Percentiles rank a stretch among this genome's conserved stretches.
These are phyloP conservation scores for Ustilago cynodontis DNA, from an alignment of 1,284 basidiomycete species.

Conservation along the genomic window DNA sequence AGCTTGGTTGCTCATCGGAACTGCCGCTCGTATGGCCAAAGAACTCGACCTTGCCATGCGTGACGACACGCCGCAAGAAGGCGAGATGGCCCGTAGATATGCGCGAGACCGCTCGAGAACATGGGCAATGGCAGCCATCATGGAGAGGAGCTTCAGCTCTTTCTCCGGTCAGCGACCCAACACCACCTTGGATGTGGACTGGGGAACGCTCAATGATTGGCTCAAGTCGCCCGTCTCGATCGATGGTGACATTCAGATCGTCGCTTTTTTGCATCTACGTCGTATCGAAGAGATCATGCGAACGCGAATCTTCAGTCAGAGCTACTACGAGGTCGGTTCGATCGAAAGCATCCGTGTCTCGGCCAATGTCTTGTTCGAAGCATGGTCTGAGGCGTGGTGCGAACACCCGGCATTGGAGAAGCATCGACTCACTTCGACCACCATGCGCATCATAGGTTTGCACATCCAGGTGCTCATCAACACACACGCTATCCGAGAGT, in stretches of 20 bases:
- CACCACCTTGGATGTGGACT: slow-evolving; percentile 49
- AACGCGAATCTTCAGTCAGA: slow-evolving; percentile 51
- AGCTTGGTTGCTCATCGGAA: slow-evolving; percentile 50
- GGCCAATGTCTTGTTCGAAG: slow-evolving; percentile 45
- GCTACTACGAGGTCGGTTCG: slow-evolving; percentile 52
- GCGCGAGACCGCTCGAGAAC: slow-evolving; percentile 49
- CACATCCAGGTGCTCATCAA: slow-evolving; percentile 53
- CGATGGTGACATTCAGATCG: slow-evolving; percentile 46
- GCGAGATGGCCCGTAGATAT: slow-evolving; percentile 40
- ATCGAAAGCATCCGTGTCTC: slow-evolving; percentile 54
- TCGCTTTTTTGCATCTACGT: slow-evolving; percentile 45
- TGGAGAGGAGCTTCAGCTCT: slow-evolving; percentile 52
- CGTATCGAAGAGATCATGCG: slow-evolving; percentile 53
- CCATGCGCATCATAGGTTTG: slow-evolving; percentile 50
- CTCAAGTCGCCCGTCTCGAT: slow-evolving; percentile 47
- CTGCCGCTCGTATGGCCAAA: slow-evolving; percentile 50
- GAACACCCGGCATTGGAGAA: slow-evolving; percentile 44
- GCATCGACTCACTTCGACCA: slow-evolving; percentile 43
- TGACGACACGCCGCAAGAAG: slow-evolving; percentile 37
- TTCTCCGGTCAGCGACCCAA: slow-evolving; percentile 52
- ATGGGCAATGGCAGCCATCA: slow-evolving; percentile 51
- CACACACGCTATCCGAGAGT: slow-evolving; percentile 51
- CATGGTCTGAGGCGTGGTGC: slow-evolving; percentile 51
- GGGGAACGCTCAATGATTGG: slow-evolving; percentile 51
- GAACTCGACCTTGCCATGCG: slow-evolving; percentile 49